Base-by-base conservation (phyloP, 2,329 filamentous ascomycete species). In the Aspergillaceae sp. region DNA sequence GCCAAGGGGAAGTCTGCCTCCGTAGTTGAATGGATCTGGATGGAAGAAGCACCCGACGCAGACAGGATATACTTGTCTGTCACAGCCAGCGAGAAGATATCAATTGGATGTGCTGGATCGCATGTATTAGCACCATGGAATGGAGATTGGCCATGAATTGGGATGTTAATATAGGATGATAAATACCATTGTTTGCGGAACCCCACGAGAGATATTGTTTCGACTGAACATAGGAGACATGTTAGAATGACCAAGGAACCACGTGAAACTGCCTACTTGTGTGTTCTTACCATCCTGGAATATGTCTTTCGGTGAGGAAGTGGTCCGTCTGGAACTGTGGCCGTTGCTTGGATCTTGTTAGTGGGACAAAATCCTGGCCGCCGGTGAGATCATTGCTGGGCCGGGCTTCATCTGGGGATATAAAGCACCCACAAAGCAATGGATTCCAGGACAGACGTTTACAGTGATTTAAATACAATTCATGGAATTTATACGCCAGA, bases 181-280 rank as follows among this genome's bases (percentile, higher is more conserved):
- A 62, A 74, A 65, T 66, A 87, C 87, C 89, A 74, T 89, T 80
- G 65, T 94, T 86, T 66, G 95, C 80, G 38, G 89, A 91, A 68
- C 95, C 87, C 56, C 86, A 85, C 60, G 91, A 94, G 52, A 98
- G 79, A 67, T 96, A 98, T 83, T 97, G 92, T 74, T 97, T 97
- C 46, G 92, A 98, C 92, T 96, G 47, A 49, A 29, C 49, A 45
- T 8, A 28, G 41, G 11, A 19, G 30, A 44, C 58, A 59, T 45
- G 44, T 52, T 45, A 51, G 8, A 41, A 45, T 38, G 9, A 27
- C 8, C 33, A 33, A 4, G 27, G n/a, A 9, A 44, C 38, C 10
- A 38, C 4, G 29, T 10, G 9, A 7, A 44, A 32, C 7, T 36
- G 26, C 8, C 5, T 36, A 36, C 19, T 19, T 19, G 19, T 19